Evolutionary conservation across 2,329 filamentous ascomycete species (phyloP), one percentile per base, ranked within the genome.

Genomic region (Pestalotiopsis sp.): DNA sequence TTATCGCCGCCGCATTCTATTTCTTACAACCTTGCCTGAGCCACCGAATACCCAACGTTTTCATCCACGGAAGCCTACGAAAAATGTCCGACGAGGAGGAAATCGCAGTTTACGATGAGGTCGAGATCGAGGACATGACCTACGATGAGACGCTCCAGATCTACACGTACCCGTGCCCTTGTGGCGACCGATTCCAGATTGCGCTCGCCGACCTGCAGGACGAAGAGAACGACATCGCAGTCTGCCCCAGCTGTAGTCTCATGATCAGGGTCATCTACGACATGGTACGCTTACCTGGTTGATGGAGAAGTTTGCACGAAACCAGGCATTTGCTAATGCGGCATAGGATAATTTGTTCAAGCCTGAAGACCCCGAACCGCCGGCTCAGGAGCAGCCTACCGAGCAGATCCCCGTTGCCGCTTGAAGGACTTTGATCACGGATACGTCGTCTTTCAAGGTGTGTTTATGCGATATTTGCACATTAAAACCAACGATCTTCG

Each of bases 41-140:
- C 23, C 60, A n/a, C 31, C 49, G 31, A 66, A n/a, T 31, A 23
- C 27, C 23, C 7, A 23, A 57, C n/a, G 7, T 14, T 23, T 31
- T 20, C 45, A 27, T 31, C 12, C 23, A 27, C 64, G 31, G 39
- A 13, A 66, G 2, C 20, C 23, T 14, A 38, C 58, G 67, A 82
- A 73, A 36, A 68, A 91, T 91, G 89, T 85, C 89, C 45, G 90
- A 91, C 78, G 86, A 88, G 66, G 83, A 84, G 62, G 79, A 83
- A 41, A 81, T 92, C 68, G 90, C 92, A 74, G 93, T 97, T 79
- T 98, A 98, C 85, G 95, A 98, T 78, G 95, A 98, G 82, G 95
- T 98, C 81, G 95, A 98, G 80, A 98, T 98, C 84, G 95, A 98
- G 81, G 96, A 99, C 82, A 97, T 98, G 94, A 96, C 93, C 76